These are phyloP conservation scores for Trypanosomatidae sp. DNA, from an alignment of 208 protist species.

Conservation along the genomic window DNA sequence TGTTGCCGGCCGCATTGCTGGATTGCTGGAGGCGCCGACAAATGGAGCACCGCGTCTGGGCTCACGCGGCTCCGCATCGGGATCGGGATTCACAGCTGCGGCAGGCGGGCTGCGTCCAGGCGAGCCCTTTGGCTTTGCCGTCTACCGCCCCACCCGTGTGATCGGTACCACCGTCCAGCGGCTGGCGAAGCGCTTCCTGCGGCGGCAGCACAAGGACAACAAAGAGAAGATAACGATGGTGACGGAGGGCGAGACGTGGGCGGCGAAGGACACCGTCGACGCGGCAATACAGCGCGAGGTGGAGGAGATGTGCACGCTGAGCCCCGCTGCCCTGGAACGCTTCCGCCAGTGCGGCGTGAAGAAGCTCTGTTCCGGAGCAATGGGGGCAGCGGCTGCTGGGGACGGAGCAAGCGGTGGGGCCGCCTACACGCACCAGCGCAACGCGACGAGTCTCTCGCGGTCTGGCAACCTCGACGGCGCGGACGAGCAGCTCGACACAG, in stretches of 20 bases:
- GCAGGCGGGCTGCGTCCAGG: too few relatives aligned
- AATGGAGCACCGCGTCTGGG: background rate
- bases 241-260: slow-evolving; percentile 73
- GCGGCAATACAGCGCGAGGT: slow-evolving; percentile 60
- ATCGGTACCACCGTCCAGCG: slow-evolving; percentile 50
- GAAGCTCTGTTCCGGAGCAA: too few relatives aligned
- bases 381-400: too few relatives aligned
- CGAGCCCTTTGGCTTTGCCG: slow-evolving; percentile 20
- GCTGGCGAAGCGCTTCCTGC: slow-evolving; percentile 57
- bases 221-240: slow-evolving; percentile 69
- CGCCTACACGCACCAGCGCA: background rate
- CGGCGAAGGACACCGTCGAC: slow-evolving; percentile 47
- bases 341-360: too few relatives aligned
- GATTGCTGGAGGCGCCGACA: slow-evolving; percentile 10
- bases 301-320: slow-evolving; percentile 54
- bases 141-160: slow-evolving; percentile 28
- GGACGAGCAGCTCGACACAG: slow-evolving; percentile 20
- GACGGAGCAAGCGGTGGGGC: slow-evolving; percentile 4
- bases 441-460: slow-evolving; percentile 11
- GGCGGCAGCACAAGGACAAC: slow-evolving; percentile 43
- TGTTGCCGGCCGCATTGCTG: slow-evolving; percentile 15
- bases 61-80: background rate
- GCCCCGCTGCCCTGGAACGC: too few relatives aligned
- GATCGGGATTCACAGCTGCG: background rate
- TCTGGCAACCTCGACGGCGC: slow-evolving; percentile 2